phyloP scores from a whole-genome alignment of 2,329 filamentous ascomycete genomes.

The Sarocladium oryzae region DNA sequence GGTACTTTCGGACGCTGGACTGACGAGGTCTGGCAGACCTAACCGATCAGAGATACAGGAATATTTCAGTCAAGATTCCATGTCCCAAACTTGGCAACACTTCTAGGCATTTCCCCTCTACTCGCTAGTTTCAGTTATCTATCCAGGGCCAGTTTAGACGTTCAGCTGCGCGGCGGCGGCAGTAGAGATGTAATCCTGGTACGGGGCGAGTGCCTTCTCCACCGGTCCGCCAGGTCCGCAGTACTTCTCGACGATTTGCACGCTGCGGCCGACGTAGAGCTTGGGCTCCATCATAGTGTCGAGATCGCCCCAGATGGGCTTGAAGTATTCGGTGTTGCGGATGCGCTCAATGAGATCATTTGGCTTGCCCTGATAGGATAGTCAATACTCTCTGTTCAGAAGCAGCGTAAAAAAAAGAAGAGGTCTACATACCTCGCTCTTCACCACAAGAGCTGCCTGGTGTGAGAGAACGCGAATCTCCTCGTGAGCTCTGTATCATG shows the following conservation, averaged over 20 bases:
- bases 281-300: constrained; percentile 60
- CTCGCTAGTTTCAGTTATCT: too few relatives aligned
- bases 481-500: too few relatives aligned
- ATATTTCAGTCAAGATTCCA: too few relatives aligned
- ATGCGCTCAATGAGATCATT: constrained; percentile 83
- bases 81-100: too few relatives aligned
- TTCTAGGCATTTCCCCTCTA: too few relatives aligned
- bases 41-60: too few relatives aligned
- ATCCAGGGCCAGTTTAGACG: too few relatives aligned
- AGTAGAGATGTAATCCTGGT: constrained; percentile 27
- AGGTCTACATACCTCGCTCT: constrained; percentile 28
- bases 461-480: constrained; percentile 77
- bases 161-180: constrained; percentile 30
- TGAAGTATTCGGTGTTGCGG: constrained; percentile 65
- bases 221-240: constrained; percentile 33
- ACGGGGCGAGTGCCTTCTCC: constrained; percentile 32
- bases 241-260: constrained; percentile 38
- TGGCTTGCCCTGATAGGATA: constrained; percentile 47
- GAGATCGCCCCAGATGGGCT: constrained; percentile 61
- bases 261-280: constrained; percentile 40
- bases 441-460: constrained; percentile 59
- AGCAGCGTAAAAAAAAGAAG: too few relatives aligned
- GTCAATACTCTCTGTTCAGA: background rate
- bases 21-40: too few relatives aligned
- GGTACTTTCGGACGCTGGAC: too few relatives aligned